Conservation (phyloP, 192 early-diverging fungal genomes). For the Oehlia diaphana region DNA sequence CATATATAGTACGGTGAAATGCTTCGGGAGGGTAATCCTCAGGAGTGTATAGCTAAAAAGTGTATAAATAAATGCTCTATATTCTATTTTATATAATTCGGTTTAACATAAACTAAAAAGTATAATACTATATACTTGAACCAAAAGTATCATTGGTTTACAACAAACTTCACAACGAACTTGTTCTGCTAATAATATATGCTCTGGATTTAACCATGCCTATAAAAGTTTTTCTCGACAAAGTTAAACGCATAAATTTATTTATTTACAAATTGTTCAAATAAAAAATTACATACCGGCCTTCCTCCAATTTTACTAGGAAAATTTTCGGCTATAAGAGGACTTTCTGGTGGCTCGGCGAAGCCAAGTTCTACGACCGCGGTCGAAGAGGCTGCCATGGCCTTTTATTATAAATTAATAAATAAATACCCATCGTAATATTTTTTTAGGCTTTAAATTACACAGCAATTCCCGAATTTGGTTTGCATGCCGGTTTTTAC, state of each 20-base stretch:
- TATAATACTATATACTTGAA: conserved; percentile 62
- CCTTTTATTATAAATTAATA: not conserved
- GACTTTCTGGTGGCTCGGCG: conserved; percentile 66
- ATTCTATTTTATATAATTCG: not conserved
- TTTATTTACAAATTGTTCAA: not conserved
- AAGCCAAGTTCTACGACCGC: conserved; percentile 60
- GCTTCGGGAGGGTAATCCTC: conserved; percentile 86
- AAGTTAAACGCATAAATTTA: conserved; percentile 10
- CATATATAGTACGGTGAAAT: conserved; percentile 87
- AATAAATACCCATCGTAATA: not conserved
- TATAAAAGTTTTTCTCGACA: conserved; percentile 27
- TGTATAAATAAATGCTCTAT: not conserved
- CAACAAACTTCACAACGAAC: conserved; percentile 73
- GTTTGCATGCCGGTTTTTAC: too few species aligned
- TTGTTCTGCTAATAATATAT: conserved; percentile 57
- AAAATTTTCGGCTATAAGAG: conserved; percentile 61
- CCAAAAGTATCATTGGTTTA: conserved; percentile 72
- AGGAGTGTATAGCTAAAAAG: conserved; percentile 78
- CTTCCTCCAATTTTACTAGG: conserved; percentile 87
- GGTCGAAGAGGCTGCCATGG: conserved; percentile 23
- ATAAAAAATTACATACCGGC: conserved; percentile 54
- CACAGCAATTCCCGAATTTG: too few species aligned
- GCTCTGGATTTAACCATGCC: conserved; percentile 81
- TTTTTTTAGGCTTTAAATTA: too few species aligned
- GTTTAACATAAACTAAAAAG: too few species aligned